Evolutionary conservation across 2,329 filamentous ascomycete genomes (phyloP), one percentile per base, ranked within the genome.

Genomic region (Rugonectria rugulosa): DNA sequence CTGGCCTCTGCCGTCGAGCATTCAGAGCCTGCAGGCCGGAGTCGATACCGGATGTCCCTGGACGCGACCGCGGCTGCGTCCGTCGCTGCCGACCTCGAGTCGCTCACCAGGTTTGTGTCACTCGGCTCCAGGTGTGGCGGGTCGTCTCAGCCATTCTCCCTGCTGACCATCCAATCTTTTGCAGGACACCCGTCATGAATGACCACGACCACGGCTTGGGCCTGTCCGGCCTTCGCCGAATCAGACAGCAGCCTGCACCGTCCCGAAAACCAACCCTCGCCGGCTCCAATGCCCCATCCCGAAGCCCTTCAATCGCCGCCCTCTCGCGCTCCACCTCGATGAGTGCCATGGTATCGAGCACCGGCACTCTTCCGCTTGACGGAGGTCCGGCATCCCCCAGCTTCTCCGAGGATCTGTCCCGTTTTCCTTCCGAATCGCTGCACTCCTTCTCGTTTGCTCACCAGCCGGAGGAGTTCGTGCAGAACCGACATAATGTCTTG

Each of bases 361-460:
- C 81, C 29, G 77, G 81, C 40, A 82, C 81, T 38, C 75, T 80
- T 43, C 80, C 82, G 14, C 70, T 86, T 21, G 78, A 83, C 8
- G 79, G 86, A n/a, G 87, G 82, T 6, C 87, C 88, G 20, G 79
- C 81, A 17, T 92, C 92, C 19, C 91, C 92, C 20, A 85, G 85
- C 59, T 92, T 92, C 70, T 84, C 87, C 68, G 95, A 98, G 78
- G 95, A 99, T 70, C 84, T 99, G 40, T 88, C 88, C 40, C 88
- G 93, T 45, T 99, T 99, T 71, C 94, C 95, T 2, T 92, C 91
- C 65, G 95, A 99, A 72, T 99, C 95, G 6, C 79, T 99, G 41
- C 95, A 99, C 75, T 99, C 95, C 2, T 99, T 99, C 77, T 98
- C 94, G 11, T 99, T 99, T 73, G 92, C 95, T 34, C 91, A 96